Percentiles rank a stretch among this genome's conserved stretches.
These are phyloP conservation scores for Phytophthora pisi DNA, from an alignment of 352 stramenopile species.

Conservation along the genomic window DNA sequence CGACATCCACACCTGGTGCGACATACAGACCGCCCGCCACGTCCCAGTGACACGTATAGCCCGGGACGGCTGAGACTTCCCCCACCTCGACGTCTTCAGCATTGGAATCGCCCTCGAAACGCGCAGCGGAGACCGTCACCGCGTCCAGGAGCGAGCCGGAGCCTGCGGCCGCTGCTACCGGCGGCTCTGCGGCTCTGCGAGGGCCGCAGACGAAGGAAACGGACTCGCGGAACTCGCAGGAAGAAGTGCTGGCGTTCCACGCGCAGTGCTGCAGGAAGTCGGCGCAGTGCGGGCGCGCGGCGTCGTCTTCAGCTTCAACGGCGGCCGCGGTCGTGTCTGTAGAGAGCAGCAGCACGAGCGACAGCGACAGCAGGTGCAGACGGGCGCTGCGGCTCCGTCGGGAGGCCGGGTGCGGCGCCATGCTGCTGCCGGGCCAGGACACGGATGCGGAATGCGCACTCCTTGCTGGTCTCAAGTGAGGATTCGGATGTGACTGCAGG, in stretches of 20 bases:
- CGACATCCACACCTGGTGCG: constrained; percentile 39
- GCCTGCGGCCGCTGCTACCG: constrained; percentile 1
- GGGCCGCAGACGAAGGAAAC: constrained; percentile 52
- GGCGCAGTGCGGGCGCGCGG: constrained; percentile 43
- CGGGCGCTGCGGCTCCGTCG: background rate
- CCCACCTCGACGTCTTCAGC: constrained; percentile 7
- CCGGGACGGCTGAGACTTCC: constrained; percentile 18
- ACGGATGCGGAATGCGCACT: background rate
- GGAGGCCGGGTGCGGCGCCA: background rate
- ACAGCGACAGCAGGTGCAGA: background rate
- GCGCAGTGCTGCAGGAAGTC: constrained; percentile 49
- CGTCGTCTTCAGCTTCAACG: background rate
- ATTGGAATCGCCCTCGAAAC: constrained; percentile 9
- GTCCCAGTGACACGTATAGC: constrained; percentile 63
- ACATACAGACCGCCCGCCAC: constrained; percentile 62
- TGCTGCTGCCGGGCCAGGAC: background rate
- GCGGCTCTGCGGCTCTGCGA: constrained; percentile 1
- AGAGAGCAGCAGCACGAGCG: background rate
- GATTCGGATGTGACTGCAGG: constrained; percentile 9
- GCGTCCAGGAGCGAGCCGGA: constrained; percentile 15
- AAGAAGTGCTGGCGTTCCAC: constrained; percentile 56
- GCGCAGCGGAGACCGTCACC: background rate
- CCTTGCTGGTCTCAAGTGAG: background rate
- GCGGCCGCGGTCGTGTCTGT: background rate
- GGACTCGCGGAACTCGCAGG: constrained; percentile 54